Conservation (phyloP, 75 land plant species). For the Pseudotsuga menziesii region DNA sequence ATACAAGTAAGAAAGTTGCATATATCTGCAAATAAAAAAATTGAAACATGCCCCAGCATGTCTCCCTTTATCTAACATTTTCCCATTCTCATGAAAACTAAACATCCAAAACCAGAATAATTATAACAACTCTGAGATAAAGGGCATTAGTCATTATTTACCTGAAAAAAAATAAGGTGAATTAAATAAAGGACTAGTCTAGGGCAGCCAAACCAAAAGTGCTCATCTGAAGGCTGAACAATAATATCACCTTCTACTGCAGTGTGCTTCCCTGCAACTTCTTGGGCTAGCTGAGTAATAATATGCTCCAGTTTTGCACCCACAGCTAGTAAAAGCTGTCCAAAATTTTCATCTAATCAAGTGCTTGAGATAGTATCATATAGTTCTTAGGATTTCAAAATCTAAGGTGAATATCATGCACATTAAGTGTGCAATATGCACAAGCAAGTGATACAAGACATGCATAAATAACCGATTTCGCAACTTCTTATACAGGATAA, state of each 20-base stretch:
- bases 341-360: conserved; percentile 2
- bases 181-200: conserved; percentile 60
- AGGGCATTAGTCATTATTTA: conserved; percentile 8
- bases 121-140: neutral
- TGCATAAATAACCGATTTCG: neutral
- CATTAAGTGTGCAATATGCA: neutral
- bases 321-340: conserved; percentile 75
- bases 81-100: neutral
- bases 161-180: conserved; percentile 82
- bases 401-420: neutral
- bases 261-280: conserved; percentile 57
- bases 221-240: conserved; percentile 70
- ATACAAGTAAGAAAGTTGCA: neutral
- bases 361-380: neutral
- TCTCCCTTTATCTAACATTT: neutral
- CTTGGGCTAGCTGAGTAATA: conserved; percentile 68
- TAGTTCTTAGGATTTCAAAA: neutral
- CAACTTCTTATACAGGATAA: neutral
- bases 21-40: neutral
- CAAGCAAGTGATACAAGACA: neutral
- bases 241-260: conserved; percentile 58
- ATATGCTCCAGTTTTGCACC: conserved; percentile 89
- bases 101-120: neutral
- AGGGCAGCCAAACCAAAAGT: conserved; percentile 79
- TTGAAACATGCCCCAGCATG: neutral